phyloP scores from a whole-genome alignment of 2,329 filamentous ascomycete genomes.

The Pseudofabraea citricarpa region DNA sequence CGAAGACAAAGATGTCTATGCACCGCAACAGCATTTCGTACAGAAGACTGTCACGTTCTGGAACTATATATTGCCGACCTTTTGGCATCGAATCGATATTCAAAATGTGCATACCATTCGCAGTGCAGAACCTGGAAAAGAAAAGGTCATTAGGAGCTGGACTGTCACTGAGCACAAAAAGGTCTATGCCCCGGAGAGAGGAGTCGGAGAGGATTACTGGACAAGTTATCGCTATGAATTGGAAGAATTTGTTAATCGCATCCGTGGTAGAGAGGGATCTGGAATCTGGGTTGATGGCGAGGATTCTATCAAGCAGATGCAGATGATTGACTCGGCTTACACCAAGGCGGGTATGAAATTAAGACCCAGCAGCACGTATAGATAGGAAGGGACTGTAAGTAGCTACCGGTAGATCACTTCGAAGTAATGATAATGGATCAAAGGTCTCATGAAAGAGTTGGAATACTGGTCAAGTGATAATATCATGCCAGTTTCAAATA shows the following conservation, averaged over 20 bases:
- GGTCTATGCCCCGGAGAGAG: constrained; percentile 11
- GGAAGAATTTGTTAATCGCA: constrained; percentile 42
- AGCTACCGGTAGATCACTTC: no score
- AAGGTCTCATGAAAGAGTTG: no score
- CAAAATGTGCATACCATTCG: constrained; percentile 12
- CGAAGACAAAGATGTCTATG: constrained; percentile 42
- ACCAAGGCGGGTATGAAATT: constrained; percentile 31
- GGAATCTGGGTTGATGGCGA: constrained; percentile 35
- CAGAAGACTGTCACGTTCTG: constrained; percentile 14
- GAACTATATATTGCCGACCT: constrained; percentile 11
- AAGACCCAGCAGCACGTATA: constrained; percentile 13
- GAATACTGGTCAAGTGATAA: no score
- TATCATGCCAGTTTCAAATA: no score
- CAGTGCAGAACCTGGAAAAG: constrained; percentile 1
- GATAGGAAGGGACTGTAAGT: no score
- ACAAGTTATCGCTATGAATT: constrained; percentile 41
- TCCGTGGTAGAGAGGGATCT: constrained; percentile 33
- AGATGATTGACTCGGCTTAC: constrained; percentile 42
- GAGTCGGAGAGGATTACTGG: constrained; percentile 33
- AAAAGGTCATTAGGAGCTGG: constrained; percentile 14
- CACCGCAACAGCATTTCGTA: constrained; percentile 13
- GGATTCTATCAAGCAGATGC: constrained; percentile 40
- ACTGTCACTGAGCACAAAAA: constrained; percentile 13
- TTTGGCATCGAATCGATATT: constrained; percentile 19
- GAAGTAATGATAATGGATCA: no score